Evolutionary conservation across 345 rosid genomes (phyloP), one percentile per base, ranked within the genome.

Genomic region (Streptanthus diversifolius): DNA sequence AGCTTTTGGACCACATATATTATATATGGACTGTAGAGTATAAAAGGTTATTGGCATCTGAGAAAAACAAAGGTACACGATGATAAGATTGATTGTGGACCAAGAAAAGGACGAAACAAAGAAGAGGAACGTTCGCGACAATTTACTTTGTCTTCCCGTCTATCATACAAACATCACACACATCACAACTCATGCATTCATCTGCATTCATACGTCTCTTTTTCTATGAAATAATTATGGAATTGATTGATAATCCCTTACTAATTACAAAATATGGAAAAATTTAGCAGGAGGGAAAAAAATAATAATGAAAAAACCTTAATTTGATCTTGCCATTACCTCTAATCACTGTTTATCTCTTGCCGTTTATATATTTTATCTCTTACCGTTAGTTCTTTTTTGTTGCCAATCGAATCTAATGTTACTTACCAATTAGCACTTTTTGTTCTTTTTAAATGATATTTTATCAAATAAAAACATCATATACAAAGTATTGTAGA

Each of bases 81-180:
- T 32, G 9, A 24, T 30, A 53, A 53, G 51, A 53, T 15, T 67
- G 24, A 67, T 27, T 52, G 72, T 66, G 39, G 72, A 54, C 72
- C 51, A 40, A 54, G 41, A 54, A 68, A 40, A 68, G 19, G 63
- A 68, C 72, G 53, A 54, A 43, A 70, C 66, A 69, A 57, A 47
- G 25, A 44, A 8, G 44, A 70, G 33, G 66, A 57, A 60, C 17
- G 22, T 32, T 57, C 65, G 74, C 35, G 73, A 56, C 44, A 69
- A 69, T 43, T 69, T 69, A 65, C 70, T 18, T 32, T 19, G 70
- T 65, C 70, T 30, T 45, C 27, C 7, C 5, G 18, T 44, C 37
- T 43, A 66, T 27, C 63, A 68, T 39, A 51, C 30, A 68, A 58
- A 54, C 63, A 55, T 22, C 59, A 52, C 51, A 24, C 61, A 66